Base-by-base conservation (phyloP, 768 basidiomycete species). In the Podaxis pistillaris region DNA sequence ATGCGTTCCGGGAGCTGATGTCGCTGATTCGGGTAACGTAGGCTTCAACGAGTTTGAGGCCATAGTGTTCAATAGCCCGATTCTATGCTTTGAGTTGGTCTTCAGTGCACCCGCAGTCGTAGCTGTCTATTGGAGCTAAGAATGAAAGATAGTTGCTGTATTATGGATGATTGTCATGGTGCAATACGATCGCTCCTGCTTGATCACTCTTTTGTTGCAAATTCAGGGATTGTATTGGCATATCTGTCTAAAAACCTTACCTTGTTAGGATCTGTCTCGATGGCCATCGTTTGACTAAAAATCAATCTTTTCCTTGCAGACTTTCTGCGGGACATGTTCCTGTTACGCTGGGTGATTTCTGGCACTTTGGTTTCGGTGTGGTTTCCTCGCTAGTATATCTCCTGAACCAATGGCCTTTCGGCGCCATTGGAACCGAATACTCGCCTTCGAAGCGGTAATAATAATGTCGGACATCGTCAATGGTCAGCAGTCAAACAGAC, bases 101-200 rank as follows among this genome's bases (percentile, higher is more conserved):
- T 66, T 98, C 96, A 56, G 98, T 91, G 65, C 88, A 89, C 24
- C n/a, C n/a, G n/a, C n/a, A n/a, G n/a, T n/a, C n/a, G n/a, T n/a
- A n/a, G n/a, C n/a, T n/a, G n/a, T n/a, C n/a, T n/a, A n/a, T n/a
- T n/a, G n/a, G n/a, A n/a, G n/a, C n/a, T n/a, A n/a, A n/a, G n/a
- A n/a, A n/a, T 98, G 96, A 76, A 97, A 97, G 63, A 91, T 93
- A 28, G 90, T 96, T n/a, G 81, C 85, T 0, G 94, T 91, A 69
- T 98, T 98, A 73, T 98, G 96, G 57, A 96, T 91, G 61, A 97
- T 86, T 86, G 74, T 98, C 97, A 73, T 96, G 88, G 72, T 98
- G 95, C 26, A 97, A 80, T 33, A 96, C 83, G n/a, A 93, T 90
- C 2, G 88, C 84, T 74, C 96, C 95, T 0, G 94, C 91, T 68